phyloP scores from a whole-genome alignment of 306 rosid genomes.

The Prunus persica region DNA sequence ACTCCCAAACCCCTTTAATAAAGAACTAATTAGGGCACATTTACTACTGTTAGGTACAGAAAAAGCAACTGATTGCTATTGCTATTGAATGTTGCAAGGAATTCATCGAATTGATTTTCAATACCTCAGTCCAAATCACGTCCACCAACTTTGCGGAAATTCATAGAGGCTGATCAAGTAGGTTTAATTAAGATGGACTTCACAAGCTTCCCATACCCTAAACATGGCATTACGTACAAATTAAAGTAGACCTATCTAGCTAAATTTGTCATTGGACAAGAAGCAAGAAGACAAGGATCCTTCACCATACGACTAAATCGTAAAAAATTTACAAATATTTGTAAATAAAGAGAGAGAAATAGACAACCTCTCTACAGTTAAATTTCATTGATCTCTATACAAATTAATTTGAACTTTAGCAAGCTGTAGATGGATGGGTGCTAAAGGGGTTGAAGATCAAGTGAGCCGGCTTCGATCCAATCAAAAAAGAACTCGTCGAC shows the following conservation, averaged over 20 bases:
- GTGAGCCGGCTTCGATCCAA: slow-evolving; percentile 31
- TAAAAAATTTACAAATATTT: neutral
- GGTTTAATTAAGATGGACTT: neutral
- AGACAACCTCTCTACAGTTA: neutral
- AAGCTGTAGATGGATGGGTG: slow-evolving; percentile 10
- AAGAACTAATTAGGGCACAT: neutral
- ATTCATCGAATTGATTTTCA: neutral
- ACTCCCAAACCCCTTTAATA: neutral
- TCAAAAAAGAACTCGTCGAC: neutral
- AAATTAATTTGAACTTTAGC: neutral
- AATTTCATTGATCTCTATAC: neutral
- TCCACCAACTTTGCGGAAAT: neutral
- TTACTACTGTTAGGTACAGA: neutral
- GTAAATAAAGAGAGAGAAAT: neutral
- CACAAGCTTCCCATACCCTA: neutral
- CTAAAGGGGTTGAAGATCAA: slow-evolving; percentile 34
- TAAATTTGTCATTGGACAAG: neutral
- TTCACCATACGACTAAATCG: neutral
- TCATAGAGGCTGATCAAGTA: neutral
- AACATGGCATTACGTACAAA: neutral
- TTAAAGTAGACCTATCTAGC: neutral
- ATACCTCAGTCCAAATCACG: neutral
- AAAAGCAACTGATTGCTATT: neutral
- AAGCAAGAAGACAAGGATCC: neutral
- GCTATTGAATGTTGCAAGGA: neutral